Evolutionary conservation across 768 basidiomycete species (phyloP), one percentile per base, ranked within the genome.

Genomic region (Auriscalpium orientale): DNA sequence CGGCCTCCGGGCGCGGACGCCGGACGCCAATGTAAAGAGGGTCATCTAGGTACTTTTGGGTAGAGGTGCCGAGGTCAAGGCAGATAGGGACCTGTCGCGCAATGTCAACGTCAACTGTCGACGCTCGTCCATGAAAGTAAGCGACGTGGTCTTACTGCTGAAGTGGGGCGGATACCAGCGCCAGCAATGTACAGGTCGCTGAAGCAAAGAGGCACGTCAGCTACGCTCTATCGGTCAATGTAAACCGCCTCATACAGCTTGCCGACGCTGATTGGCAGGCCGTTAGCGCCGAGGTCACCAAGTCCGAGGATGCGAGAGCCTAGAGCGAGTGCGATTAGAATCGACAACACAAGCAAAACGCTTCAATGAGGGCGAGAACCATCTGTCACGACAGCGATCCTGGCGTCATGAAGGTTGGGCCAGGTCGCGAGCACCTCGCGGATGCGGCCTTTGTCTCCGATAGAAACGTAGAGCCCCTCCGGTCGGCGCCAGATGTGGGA

Each of bases 381-480:
- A 68, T 95, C 94, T 0, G 94, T 97, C 21, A 97, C 92, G 46
- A 98, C 94, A 53, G 84, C 82, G 61, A 97, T 95, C 40, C 91
- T 81, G 16, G 88, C 87, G 37, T 90, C 84, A 50, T 84, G 76
- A 56, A 83, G 70, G 56, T 76, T 80, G 8, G 87, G 84, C 86
- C 89, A 92, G 64, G 84, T 86, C 46, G 73, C 70, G 40, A 95
- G 73, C 56, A 95, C 81, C 58, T 76, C 70, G 46, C 81, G 74
- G 62, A 95, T 87, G 46, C 81, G 85, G 46, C 91, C 92, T 67
- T 89, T 89, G 72, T 98, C 91, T 52, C 83, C 82, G 64, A 90
- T 79, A 21, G 89, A 89, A 62, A 97, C 73, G 64, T 82, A 87
- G 84, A 57, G 52, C 40, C 46, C 53, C 37, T 60, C 55, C 38